phyloP scores from a whole-genome alignment of 345 rosid species.

The Nasturtium officinale region DNA sequence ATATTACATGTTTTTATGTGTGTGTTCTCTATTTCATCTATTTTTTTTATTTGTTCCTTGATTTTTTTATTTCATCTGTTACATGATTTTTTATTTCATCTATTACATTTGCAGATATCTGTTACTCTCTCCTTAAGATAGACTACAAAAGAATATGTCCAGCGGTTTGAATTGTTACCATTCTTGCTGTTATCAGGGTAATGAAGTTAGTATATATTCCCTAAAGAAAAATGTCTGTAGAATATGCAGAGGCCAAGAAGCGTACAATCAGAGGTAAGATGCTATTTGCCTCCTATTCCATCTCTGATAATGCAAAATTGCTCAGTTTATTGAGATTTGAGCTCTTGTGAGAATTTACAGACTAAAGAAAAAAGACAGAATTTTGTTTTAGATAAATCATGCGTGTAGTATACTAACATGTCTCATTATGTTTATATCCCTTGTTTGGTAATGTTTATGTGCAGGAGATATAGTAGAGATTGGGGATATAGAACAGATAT shows the following conservation, averaged over 20 bases:
- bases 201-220: conserved; percentile 52
- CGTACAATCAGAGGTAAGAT: conserved; percentile 55
- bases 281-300: background rate
- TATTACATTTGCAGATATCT: conserved; percentile 3
- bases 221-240: conserved; percentile 56
- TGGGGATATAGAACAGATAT: conserved; percentile 60
- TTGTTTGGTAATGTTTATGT: conserved; percentile 37
- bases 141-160: background rate
- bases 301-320: background rate
- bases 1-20: background rate
- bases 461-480: conserved; percentile 57
- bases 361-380: too few relatives aligned
- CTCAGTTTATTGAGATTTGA: too few relatives aligned
- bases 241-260: conserved; percentile 72
- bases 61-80: conserved; percentile 66
- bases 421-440: background rate
- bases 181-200: conserved; percentile 48
- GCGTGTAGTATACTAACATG: background rate
- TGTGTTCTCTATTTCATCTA: too few relatives aligned
- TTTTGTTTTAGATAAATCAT: background rate
- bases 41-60: background rate
- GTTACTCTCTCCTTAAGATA: background rate
- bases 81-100: conserved; percentile 71
- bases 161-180: background rate
- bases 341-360: background rate